Conservation (phyloP, 345 rosid species). For the Salix koriyanagi region DNA sequence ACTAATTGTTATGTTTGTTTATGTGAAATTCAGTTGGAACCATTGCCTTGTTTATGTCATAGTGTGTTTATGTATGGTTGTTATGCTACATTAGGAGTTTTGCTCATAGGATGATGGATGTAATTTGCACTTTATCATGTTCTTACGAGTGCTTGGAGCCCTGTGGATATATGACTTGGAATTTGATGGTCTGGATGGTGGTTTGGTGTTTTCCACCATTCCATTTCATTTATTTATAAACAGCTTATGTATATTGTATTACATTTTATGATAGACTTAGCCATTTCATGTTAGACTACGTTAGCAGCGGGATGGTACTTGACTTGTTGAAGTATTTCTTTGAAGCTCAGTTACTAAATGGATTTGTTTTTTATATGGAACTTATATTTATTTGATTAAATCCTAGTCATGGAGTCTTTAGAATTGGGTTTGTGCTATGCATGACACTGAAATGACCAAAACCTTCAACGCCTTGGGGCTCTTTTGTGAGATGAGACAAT, state of each 20-base stretch:
- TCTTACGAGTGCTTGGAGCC: background rate
- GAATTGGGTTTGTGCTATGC: background rate
- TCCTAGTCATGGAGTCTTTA: background rate
- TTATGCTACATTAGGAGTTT: background rate
- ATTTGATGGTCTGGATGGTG: background rate
- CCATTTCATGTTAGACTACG: background rate
- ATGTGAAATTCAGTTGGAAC: background rate
- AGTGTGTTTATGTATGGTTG: background rate
- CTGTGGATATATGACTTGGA: background rate
- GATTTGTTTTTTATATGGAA: background rate
- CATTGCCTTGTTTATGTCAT: background rate
- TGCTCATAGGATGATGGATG: background rate
- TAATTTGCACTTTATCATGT: background rate
- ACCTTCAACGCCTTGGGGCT: background rate
- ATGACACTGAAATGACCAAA: background rate
- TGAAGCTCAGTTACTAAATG: background rate
- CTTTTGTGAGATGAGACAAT: background rate
- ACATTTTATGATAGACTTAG: background rate
- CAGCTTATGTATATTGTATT: background rate
- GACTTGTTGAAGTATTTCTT: background rate
- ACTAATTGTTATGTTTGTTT: background rate
- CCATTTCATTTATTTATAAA: background rate
- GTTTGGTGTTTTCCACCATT: background rate
- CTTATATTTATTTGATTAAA: background rate
- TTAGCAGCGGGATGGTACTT: background rate